Conservation (phyloP, 1,284 basidiomycete genomes). For the Melampsora larici-populina region DNA sequence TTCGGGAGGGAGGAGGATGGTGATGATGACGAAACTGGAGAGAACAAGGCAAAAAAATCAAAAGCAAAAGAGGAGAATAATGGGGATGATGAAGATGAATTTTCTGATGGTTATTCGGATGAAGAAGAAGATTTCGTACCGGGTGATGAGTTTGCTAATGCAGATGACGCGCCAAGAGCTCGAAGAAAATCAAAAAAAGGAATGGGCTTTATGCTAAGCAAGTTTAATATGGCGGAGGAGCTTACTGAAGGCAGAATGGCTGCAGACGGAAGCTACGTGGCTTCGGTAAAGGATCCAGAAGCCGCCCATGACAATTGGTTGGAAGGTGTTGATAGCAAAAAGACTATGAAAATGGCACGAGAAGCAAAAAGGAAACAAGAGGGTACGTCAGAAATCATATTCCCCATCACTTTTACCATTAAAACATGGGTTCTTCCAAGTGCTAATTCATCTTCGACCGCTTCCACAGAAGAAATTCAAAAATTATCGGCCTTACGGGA, state of each 20-base stretch:
- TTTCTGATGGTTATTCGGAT: slow-evolving; percentile 58
- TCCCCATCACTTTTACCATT: background rate
- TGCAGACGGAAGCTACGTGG: slow-evolving; percentile 80
- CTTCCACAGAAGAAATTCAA: slow-evolving; percentile 63
- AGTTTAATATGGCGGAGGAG: slow-evolving; percentile 99
- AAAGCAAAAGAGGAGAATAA: slow-evolving; percentile 44
- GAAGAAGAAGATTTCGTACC: slow-evolving; percentile 68
- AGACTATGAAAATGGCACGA: slow-evolving; percentile 77
- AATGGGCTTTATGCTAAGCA: slow-evolving; percentile 88
- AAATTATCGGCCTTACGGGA: slow-evolving; percentile 48
- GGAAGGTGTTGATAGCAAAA: slow-evolving; percentile 73
- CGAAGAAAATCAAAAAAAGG: slow-evolving; percentile 66
- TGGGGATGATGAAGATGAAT: slow-evolving; percentile 60
- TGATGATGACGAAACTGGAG: slow-evolving; percentile 51
- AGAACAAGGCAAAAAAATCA: slow-evolving; percentile 48
- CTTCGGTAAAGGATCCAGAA: slow-evolving; percentile 76
- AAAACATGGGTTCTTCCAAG: background rate
- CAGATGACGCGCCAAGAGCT: slow-evolving; percentile 50
- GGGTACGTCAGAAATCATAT: slow-evolving; percentile 50
- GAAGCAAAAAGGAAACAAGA: slow-evolving; percentile 61
- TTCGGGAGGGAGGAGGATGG: slow-evolving; percentile 60
- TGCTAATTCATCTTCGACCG: slow-evolving; percentile 57
- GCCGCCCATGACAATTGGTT: slow-evolving; percentile 94
- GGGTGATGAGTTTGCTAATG: slow-evolving; percentile 59
- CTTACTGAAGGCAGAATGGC: slow-evolving; percentile 97